Base-by-base conservation (phyloP, 495 filamentous ascomycete species). In the Pyrenula aspistea region DNA sequence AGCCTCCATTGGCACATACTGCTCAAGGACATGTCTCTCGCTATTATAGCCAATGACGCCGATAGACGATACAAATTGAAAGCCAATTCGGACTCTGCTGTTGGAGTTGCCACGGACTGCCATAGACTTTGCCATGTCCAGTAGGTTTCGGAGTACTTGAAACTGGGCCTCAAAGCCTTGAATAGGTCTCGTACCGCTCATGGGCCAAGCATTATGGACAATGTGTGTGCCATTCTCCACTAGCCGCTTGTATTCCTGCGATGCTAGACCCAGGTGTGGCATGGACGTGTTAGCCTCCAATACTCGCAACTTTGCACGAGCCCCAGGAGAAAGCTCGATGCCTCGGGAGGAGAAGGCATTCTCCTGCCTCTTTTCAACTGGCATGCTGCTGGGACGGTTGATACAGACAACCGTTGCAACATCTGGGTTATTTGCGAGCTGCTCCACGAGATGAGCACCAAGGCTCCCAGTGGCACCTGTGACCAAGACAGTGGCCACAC, bases 131-230 rank as follows among this genome's bases (percentile, higher is more conserved):
- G 74, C 74, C 8, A 82, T 62, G 31, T 72, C 60, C 12, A 79
- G 52, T 0, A 82, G 60, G 56, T 76, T 74, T 1, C 65, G 61
- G 62, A 79, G 63, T 2, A 62, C 56, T 10, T 64, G 59, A 59
- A 83, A 76, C 54, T 79, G 76, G 1, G 73, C 31, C 55, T 77
- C 73, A 53, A 77, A 77, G 10, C 58, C 68, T 2, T 63, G 56
- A 0, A 83, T n/a, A 0, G 71, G 64, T 1, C 74, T 62, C 24
- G 64, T 77, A 42, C 55, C 67, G 60, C 68, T 75, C 76, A 82
- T 80, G 0, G 75, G 76, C 77, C 78, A 82, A 2, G 78, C 78
- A 54, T 75, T 79, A 62, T 83, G 78, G 22, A 81, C 60, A 22
- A 82, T 75, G 49, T 79, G 70, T 0, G 79, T 81, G 12, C 73